Evolutionary conservation across 2,329 filamentous ascomycete species (phyloP).

Genomic region (Pezicula neosporulosa): DNA sequence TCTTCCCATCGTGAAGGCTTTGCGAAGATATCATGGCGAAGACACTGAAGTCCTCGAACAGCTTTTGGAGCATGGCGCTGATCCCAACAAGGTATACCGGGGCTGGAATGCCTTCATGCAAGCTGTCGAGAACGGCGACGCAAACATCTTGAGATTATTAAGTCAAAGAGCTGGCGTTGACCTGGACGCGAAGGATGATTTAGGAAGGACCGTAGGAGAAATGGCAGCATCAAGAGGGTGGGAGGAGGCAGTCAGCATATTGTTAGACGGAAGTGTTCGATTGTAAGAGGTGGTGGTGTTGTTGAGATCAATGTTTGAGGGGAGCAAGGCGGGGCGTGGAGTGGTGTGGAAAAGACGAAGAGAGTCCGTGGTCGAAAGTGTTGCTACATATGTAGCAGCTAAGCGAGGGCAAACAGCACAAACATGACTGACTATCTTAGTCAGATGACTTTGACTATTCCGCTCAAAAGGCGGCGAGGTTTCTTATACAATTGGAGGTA

Average conservation of each 20-base stretch:
- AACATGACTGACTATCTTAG: no score
- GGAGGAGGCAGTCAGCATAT: slow-evolving; percentile 50
- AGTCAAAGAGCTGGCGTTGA: slow-evolving; percentile 47
- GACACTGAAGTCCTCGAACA: slow-evolving; percentile 60
- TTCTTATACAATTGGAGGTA: no score
- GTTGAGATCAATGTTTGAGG: no score
- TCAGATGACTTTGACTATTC: no score
- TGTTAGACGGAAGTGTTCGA: slow-evolving; percentile 21
- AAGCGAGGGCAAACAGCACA: no score
- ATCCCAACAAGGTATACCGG: slow-evolving; percentile 65
- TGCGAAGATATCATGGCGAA: slow-evolving; percentile 52
- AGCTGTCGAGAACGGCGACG: slow-evolving; percentile 61
- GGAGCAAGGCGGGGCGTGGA: no score
- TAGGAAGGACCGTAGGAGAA: slow-evolving; percentile 50
- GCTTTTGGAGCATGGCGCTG: slow-evolving; percentile 59
- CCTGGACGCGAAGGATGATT: slow-evolving; percentile 49
- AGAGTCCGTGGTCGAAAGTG: no score
- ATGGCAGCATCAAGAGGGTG: slow-evolving; percentile 56
- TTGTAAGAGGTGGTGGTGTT: no score
- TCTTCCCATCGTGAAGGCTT: slow-evolving; percentile 66
- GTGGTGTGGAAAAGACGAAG: no score
- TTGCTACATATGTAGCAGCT: no score
- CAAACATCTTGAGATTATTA: slow-evolving; percentile 48
- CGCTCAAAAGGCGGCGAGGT: no score
- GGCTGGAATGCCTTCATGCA: slow-evolving; percentile 66